These are phyloP conservation scores for Xylaria scruposa DNA, from an alignment of 495 filamentous ascomycete genomes.

Conservation along the genomic window DNA sequence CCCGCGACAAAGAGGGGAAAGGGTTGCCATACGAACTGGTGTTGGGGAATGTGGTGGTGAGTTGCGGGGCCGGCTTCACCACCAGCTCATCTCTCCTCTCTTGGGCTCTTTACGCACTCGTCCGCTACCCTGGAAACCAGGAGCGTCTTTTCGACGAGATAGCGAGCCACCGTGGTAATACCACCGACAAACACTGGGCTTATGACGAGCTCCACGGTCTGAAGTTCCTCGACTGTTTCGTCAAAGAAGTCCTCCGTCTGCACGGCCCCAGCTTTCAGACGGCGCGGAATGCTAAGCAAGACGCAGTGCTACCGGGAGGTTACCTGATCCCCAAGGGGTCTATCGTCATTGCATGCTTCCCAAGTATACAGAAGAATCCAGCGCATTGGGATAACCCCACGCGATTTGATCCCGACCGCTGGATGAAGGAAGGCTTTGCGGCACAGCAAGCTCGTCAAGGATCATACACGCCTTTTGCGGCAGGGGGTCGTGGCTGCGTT, in stretches of 20 bases:
- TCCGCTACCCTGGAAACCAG: conserved; percentile 51
- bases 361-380: conserved; percentile 54
- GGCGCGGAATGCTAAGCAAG: conserved; percentile 50
- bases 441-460: conserved; percentile 44
- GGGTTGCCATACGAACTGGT: neutral
- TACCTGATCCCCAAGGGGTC: conserved; percentile 49
- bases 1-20: conserved; percentile 7
- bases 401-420: conserved; percentile 54
- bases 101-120: conserved; percentile 54
- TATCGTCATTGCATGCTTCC: conserved; percentile 50
- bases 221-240: conserved; percentile 53
- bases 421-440: conserved; percentile 49
- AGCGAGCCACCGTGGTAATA: conserved; percentile 42
- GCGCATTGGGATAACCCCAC: conserved; percentile 52
- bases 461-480: conserved; percentile 54
- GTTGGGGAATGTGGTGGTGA: conserved; percentile 26
- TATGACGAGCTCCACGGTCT: conserved; percentile 46
- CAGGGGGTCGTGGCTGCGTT: conserved; percentile 53
- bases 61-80: conserved; percentile 54
- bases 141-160: conserved; percentile 55
- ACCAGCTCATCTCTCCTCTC: conserved; percentile 55
- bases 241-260: conserved; percentile 57
- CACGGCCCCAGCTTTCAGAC: conserved; percentile 58
- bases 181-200: conserved; percentile 23
- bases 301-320: conserved; percentile 54